Conservation (phyloP, 805 yeast species). For the Lipomyces yamadae region DNA sequence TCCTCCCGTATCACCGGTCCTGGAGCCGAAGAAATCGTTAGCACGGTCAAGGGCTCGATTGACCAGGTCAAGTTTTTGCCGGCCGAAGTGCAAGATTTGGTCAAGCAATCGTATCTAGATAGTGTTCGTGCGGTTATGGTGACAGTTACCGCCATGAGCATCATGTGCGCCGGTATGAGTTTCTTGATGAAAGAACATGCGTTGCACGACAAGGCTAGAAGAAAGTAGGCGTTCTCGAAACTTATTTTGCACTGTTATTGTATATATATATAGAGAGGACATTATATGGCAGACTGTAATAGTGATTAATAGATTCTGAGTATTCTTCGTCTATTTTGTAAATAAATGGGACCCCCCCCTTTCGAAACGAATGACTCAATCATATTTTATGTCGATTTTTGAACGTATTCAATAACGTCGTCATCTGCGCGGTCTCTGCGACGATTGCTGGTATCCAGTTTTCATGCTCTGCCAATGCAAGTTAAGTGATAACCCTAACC, state of each 20-base stretch:
- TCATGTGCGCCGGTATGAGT: slow-evolving; percentile 25
- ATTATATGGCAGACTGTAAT: background rate
- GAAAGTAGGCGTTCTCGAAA: slow-evolving; percentile 8
- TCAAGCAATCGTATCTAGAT: slow-evolving; percentile 26
- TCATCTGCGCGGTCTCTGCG: too few relatives aligned
- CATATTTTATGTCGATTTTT: too few relatives aligned
- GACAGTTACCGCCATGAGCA: slow-evolving; percentile 22
- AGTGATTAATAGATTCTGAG: background rate
- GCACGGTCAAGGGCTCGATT: slow-evolving; percentile 26
- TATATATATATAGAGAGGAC: background rate
- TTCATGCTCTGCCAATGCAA: too few relatives aligned
- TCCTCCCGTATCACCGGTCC: slow-evolving; percentile 32
- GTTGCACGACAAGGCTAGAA: slow-evolving; percentile 27
- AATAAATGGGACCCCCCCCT: too few relatives aligned
- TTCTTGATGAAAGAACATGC: slow-evolving; percentile 35
- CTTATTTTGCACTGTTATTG: background rate
- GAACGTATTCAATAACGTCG: too few relatives aligned
- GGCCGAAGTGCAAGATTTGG: slow-evolving; percentile 23
- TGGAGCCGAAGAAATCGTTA: slow-evolving; percentile 31
- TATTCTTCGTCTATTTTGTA: too few relatives aligned
- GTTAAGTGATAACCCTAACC: too few relatives aligned
- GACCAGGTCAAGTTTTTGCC: slow-evolving; percentile 23
- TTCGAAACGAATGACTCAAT: too few relatives aligned
- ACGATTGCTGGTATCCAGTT: too few relatives aligned
- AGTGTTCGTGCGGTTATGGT: slow-evolving; percentile 27